Conservation (phyloP, 257 asterid genomes). For the Leptodermis oblonga region DNA sequence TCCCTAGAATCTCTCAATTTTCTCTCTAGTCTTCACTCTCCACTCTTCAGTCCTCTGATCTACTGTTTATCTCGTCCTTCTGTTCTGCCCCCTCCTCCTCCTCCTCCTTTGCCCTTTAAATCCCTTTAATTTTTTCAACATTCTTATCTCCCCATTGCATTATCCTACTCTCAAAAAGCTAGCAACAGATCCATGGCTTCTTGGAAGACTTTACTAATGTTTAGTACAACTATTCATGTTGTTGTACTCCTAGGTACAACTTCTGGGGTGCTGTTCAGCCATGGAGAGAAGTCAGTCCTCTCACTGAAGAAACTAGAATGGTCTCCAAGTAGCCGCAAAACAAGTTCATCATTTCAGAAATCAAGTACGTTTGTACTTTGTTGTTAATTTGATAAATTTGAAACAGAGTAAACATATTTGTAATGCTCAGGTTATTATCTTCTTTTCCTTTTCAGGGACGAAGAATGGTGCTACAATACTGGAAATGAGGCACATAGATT, state of each 20-base stretch:
- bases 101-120: background rate
- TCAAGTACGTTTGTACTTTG: slow-evolving; percentile 49
- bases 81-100: background rate
- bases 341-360: slow-evolving; percentile 35
- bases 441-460: slow-evolving; percentile 47
- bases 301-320: slow-evolving; percentile 35
- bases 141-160: background rate
- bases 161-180: background rate
- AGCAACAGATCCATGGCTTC: slow-evolving; percentile 1
- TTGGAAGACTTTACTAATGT: background rate
- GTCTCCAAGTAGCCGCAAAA: slow-evolving; percentile 12
- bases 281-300: slow-evolving; percentile 40
- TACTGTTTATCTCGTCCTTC: background rate
- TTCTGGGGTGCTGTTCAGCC: slow-evolving; percentile 24
- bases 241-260: slow-evolving; percentile 15
- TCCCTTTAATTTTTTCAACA: background rate
- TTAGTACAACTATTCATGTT: slow-evolving; percentile 11
- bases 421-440: background rate
- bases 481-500: slow-evolving; percentile 67
- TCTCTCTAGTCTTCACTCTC: slow-evolving; percentile 2
- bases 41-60: too few relatives aligned
- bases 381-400: background rate
- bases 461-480: slow-evolving; percentile 57
- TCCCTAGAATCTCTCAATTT: slow-evolving; percentile 46
- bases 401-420: background rate